phyloP scores from a whole-genome alignment of 768 basidiomycete species.

The Boletales sp. region DNA sequence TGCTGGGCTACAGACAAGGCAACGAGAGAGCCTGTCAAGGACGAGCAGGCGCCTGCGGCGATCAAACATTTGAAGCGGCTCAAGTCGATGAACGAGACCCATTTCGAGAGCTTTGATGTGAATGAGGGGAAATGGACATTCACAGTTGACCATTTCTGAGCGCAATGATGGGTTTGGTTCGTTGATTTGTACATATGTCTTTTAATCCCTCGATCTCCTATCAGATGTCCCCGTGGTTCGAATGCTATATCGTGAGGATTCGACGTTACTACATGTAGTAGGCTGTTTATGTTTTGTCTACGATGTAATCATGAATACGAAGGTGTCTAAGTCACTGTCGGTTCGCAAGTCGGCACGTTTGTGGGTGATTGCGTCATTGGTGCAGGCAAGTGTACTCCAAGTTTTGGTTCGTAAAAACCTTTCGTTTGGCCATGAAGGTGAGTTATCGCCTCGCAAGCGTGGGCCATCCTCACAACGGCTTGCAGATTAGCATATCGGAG shows the following conservation, averaged over 20 bases:
- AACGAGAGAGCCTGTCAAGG: conserved; percentile 85
- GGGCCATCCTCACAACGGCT: background rate
- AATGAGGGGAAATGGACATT: conserved; percentile 90
- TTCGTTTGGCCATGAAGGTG: conserved; percentile 14
- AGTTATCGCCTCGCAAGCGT: background rate
- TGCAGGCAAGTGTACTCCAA: no score
- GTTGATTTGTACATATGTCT: background rate
- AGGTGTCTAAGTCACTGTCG: no score
- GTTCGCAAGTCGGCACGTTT: no score
- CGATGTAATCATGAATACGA: background rate
- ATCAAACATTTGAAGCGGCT: conserved; percentile 76
- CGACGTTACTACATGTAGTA: background rate
- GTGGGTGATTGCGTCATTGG: no score
- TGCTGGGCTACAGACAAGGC: conserved; percentile 93
- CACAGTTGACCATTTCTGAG: conserved; percentile 87
- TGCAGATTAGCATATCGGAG: conserved; percentile 18
- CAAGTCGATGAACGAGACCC: conserved; percentile 81
- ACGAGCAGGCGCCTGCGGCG: conserved; percentile 64
- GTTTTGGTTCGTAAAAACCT: background rate
- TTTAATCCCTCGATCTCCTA: background rate
- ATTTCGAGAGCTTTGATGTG: conserved; percentile 77
- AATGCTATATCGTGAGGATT: conserved; percentile 10
- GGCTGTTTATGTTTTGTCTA: background rate
- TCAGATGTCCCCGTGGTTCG: background rate
- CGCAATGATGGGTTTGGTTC: background rate